Evolutionary conservation across 495 filamentous ascomycete species (phyloP).

Genomic region (Podospora didyma): DNA sequence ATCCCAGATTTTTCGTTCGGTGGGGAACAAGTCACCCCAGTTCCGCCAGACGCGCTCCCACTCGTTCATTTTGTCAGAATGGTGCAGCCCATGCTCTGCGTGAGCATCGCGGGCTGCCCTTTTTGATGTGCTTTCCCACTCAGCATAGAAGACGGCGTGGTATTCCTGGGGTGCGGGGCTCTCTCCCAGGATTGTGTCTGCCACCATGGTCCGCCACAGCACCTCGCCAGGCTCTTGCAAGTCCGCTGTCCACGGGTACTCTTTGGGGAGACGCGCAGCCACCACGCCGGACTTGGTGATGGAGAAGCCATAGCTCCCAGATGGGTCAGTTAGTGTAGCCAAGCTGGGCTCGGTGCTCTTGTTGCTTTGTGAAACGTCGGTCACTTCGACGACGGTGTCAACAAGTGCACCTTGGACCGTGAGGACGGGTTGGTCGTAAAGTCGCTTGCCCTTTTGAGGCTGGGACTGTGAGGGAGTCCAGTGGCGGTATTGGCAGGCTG

Average conservation of each 20-base stretch:
- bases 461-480: no score
- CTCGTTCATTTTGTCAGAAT: background rate
- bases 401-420: background rate
- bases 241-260: background rate
- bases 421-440: background rate
- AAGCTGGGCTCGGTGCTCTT: background rate
- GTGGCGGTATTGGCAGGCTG: no score
- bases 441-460: background rate
- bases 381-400: background rate
- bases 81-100: background rate
- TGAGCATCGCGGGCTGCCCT: background rate
- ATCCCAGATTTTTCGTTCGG: background rate
- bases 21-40: background rate
- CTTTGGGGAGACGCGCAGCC: background rate
- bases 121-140: background rate
- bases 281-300: background rate
- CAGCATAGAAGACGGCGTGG: background rate
- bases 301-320: background rate
- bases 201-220: background rate
- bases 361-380: background rate
- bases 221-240: background rate
- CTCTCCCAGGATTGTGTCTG: background rate
- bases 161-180: background rate
- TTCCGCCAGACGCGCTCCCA: background rate
- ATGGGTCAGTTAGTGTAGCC: background rate